Evolutionary conservation across 106 monocot genomes (phyloP).

Genomic region (Gastrodia elata): DNA sequence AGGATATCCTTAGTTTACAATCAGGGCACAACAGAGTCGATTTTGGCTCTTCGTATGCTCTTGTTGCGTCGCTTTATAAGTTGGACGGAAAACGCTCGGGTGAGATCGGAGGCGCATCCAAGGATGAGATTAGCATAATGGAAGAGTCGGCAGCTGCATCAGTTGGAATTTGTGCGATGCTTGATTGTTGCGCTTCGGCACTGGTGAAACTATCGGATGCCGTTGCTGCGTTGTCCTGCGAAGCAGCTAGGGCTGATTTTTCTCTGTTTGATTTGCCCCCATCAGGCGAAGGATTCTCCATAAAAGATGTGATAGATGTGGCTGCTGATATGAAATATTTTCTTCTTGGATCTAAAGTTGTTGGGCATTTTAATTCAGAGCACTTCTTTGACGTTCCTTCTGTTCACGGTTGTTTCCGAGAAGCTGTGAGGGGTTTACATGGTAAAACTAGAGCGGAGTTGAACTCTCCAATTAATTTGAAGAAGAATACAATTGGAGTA

Average conservation of each 20-base stretch:
- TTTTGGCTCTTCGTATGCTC: constrained; percentile 36
- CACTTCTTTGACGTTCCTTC: constrained; percentile 42
- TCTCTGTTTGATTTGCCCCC: constrained; percentile 44
- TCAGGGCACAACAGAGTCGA: constrained; percentile 30
- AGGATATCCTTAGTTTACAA: constrained; percentile 21
- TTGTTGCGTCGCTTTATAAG: constrained; percentile 33
- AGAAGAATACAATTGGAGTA: constrained; percentile 20
- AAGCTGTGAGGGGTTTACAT: constrained; percentile 56
- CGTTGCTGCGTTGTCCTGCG: constrained; percentile 77
- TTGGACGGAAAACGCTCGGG: constrained; percentile 22
- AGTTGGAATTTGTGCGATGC: constrained; percentile 39
- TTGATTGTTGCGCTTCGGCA: constrained; percentile 50
- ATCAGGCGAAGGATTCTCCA: constrained; percentile 67
- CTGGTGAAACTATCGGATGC: constrained; percentile 50
- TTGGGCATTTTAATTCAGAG: constrained; percentile 23
- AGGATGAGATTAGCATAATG: constrained; percentile 33
- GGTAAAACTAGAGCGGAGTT: constrained; percentile 37
- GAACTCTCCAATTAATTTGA: constrained; percentile 52
- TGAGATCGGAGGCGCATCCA: constrained; percentile 19
- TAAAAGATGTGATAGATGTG: constrained; percentile 69
- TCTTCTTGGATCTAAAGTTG: constrained; percentile 66
- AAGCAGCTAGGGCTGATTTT: constrained; percentile 48
- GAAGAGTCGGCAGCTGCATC: constrained; percentile 27
- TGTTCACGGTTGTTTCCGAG: constrained; percentile 53
- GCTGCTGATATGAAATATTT: constrained; percentile 60